Conservation (phyloP, 352 stramenopile genomes). For the Thraustochytrium sp. region DNA sequence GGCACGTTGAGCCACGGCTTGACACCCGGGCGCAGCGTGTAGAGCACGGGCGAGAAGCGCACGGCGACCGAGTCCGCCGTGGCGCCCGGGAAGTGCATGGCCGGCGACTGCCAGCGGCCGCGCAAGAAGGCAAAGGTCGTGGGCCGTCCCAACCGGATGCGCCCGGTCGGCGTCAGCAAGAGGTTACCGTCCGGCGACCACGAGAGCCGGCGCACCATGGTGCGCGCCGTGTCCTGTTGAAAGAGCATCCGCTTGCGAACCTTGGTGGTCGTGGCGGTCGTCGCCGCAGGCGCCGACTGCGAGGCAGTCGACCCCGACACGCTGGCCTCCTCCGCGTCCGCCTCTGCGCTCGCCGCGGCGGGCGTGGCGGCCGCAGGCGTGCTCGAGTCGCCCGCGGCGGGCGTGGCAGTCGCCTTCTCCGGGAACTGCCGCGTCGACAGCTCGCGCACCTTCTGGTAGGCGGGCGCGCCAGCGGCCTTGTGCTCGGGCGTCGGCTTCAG, state of each 20-base stretch:
- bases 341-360: too few relatives aligned
- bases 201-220: slow-evolving; percentile 80
- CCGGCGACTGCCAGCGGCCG: slow-evolving; percentile 79
- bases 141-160: slow-evolving; percentile 60
- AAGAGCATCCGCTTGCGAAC: slow-evolving; percentile 60
- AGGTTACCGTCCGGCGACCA: slow-evolving; percentile 88
- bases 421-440: neutral
- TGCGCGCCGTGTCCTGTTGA: slow-evolving; percentile 84
- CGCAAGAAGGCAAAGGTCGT: slow-evolving; percentile 88
- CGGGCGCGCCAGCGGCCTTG: neutral
- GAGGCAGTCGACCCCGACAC: too few relatives aligned
- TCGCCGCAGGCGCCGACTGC: neutral
- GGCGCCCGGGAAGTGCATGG: slow-evolving; percentile 79
- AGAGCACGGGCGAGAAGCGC: slow-evolving; percentile 85
- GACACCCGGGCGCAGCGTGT: slow-evolving; percentile 60
- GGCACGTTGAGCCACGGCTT: slow-evolving; percentile 69
- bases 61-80: slow-evolving; percentile 85
- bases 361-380: too few relatives aligned
- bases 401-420: neutral
- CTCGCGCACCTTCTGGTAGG: neutral
- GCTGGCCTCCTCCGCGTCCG: too few relatives aligned
- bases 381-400: neutral
- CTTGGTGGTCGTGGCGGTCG: neutral
- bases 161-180: slow-evolving; percentile 73
- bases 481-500: too few relatives aligned